phyloP scores from a whole-genome alignment of 495 filamentous ascomycete species.

The Aspergillus cristatus region DNA sequence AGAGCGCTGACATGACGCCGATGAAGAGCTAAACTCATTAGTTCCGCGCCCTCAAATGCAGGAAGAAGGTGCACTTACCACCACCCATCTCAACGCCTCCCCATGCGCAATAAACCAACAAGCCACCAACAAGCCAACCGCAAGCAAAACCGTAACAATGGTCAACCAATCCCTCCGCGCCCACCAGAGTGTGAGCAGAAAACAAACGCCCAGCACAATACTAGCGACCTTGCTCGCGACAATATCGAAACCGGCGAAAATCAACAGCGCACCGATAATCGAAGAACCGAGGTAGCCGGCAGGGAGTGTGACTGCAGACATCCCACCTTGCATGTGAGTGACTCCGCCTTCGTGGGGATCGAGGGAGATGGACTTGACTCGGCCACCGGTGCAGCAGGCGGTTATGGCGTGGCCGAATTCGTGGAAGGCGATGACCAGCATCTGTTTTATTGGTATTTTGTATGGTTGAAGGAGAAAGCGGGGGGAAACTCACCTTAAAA shows the following conservation, averaged over 20 bases:
- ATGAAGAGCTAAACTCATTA: constrained; percentile 50
- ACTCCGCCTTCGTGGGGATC: constrained; percentile 66
- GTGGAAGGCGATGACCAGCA: constrained; percentile 80
- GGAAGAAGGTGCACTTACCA: constrained; percentile 31
- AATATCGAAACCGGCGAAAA: constrained; percentile 73
- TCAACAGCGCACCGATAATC: constrained; percentile 67
- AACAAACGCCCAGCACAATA: constrained; percentile 61
- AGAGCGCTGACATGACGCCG: constrained; percentile 68
- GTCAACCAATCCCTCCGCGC: constrained; percentile 69
- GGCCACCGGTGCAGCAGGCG: constrained; percentile 61
- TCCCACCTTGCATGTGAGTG: constrained; percentile 72
- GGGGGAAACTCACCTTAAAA: constrained; percentile 53
- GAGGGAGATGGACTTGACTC: constrained; percentile 61
- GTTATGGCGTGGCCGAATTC: constrained; percentile 73
- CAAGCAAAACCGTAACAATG: constrained; percentile 55
- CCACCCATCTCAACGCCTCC: constrained; percentile 62
- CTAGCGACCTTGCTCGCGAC: constrained; percentile 71
- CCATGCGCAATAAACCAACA: constrained; percentile 76
- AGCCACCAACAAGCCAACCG: constrained; percentile 60
- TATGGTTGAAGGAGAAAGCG: neutral
- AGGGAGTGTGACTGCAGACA: constrained; percentile 60
- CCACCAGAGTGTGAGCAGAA: constrained; percentile 73
- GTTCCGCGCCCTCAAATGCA: neutral
- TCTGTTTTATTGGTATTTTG: constrained; percentile 30
- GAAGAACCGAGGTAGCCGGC: constrained; percentile 70